Percentiles rank a stretch among this genome's conserved stretches.
Conservation (phyloP, 768 basidiomycete genomes). For the Mrakia frigida region DNA sequence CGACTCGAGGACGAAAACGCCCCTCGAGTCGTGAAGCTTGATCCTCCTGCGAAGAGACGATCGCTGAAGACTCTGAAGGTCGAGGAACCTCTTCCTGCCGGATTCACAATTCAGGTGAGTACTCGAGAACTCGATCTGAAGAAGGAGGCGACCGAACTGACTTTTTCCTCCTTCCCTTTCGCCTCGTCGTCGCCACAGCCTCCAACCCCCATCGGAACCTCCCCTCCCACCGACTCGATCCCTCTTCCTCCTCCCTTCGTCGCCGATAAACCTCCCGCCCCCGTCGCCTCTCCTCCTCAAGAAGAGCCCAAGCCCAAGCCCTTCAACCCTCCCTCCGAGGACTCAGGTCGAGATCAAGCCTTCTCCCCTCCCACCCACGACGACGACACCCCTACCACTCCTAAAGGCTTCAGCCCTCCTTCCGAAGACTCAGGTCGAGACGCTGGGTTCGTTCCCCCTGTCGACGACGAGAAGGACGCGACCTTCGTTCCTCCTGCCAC, state of each 20-base stretch:
- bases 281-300: background rate
- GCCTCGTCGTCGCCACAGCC: background rate
- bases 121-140: background rate
- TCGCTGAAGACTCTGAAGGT: conserved; percentile 16
- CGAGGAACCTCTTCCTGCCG: conserved; percentile 25
- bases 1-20: conserved; percentile 19
- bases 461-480: background rate
- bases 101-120: conserved; percentile 9
- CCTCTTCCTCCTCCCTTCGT: background rate
- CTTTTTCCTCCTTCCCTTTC: background rate
- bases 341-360: background rate
- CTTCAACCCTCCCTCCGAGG: conserved; percentile 9
- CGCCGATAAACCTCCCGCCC: background rate
- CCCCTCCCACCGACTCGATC: background rate
- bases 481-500: background rate
- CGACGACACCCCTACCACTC: background rate
- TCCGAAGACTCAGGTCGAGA: background rate
- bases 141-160: background rate
- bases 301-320: background rate
- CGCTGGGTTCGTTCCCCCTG: background rate
- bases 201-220: conserved; percentile 12
- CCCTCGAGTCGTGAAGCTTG: conserved; percentile 14
- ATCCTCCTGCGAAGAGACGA: conserved; percentile 4
- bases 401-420: background rate
- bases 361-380: conserved; percentile 1